Percentiles rank a stretch among this genome's conserved stretches.
These are phyloP conservation scores for Coprinopsis strossmayeri DNA, from an alignment of 768 basidiomycete species.

Conservation along the genomic window DNA sequence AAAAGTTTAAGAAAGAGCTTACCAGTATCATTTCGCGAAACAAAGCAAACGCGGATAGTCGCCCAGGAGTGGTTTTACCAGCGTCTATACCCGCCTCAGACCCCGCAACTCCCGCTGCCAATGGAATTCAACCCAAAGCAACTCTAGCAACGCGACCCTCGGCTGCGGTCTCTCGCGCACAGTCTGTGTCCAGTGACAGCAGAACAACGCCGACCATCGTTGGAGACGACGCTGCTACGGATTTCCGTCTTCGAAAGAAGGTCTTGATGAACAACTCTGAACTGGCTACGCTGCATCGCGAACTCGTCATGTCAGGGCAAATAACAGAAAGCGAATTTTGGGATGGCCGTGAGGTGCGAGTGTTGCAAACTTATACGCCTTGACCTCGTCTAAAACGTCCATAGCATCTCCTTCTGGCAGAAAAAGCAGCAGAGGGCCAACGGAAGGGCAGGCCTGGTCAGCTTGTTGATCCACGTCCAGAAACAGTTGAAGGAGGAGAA, in stretches of 20 bases:
- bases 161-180: conserved; percentile 51
- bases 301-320: conserved; percentile 79
- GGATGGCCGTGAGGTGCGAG: conserved; percentile 84
- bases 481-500: conserved; percentile 78
- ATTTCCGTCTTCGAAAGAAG: conserved; percentile 71
- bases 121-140: conserved; percentile 18
- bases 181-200: conserved; percentile 49
- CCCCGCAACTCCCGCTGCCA: conserved; percentile 17
- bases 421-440: conserved; percentile 67
- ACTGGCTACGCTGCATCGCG: conserved; percentile 74
- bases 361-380: conserved; percentile 6
- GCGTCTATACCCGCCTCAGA: conserved; percentile 7
- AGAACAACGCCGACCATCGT: conserved; percentile 49
- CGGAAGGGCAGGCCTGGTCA: conserved; percentile 79
- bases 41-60: conserved; percentile 30
- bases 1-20: conserved; percentile 76
- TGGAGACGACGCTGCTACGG: conserved; percentile 53
- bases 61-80: conserved; percentile 3
- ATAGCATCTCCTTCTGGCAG: conserved; percentile 71
- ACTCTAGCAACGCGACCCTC: conserved; percentile 27
- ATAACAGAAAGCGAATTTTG: conserved; percentile 95
- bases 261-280: conserved; percentile 76
- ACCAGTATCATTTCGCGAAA: conserved; percentile 74
- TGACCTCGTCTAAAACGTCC: conserved; percentile 12
- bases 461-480: conserved; percentile 83